Conservation (phyloP, 257 asterid genomes). For the Fraxinus quadrangulata region DNA sequence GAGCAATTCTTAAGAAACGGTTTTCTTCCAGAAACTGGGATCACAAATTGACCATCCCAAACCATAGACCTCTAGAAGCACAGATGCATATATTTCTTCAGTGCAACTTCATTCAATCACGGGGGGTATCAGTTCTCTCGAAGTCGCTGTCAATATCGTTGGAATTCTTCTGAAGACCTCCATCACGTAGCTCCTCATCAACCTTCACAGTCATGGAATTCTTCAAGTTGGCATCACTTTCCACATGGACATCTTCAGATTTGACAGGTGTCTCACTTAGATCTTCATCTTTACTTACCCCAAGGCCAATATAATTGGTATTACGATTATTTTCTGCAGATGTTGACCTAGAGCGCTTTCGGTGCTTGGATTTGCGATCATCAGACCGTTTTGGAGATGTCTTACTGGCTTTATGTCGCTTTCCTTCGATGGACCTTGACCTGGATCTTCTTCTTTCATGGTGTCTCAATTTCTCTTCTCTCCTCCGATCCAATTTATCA, state of each 20-base stretch:
- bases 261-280: slow-evolving; percentile 42
- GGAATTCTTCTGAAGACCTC: slow-evolving; percentile 17
- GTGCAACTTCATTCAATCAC: slow-evolving; percentile 22
- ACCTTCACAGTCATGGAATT: slow-evolving; percentile 32
- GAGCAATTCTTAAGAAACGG: slow-evolving; percentile 29
- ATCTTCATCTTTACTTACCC: slow-evolving; percentile 45
- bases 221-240: slow-evolving; percentile 33
- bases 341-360: slow-evolving; percentile 57
- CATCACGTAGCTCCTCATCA: slow-evolving; percentile 34
- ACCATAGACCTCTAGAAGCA: slow-evolving; percentile 35
- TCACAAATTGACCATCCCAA: slow-evolving; percentile 32
- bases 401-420: slow-evolving; percentile 44
- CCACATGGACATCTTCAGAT: slow-evolving; percentile 37
- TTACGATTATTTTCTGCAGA: slow-evolving; percentile 47
- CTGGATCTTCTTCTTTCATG: slow-evolving; percentile 51
- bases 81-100: slow-evolving; percentile 23
- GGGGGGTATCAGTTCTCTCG: slow-evolving; percentile 21
- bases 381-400: slow-evolving; percentile 46
- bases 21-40: slow-evolving; percentile 28
- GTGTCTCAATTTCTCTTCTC: slow-evolving; percentile 61
- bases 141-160: slow-evolving; percentile 25
- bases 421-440: slow-evolving; percentile 58
- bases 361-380: slow-evolving; percentile 56
- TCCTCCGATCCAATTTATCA: slow-evolving; percentile 51
- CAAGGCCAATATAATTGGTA: slow-evolving; percentile 30